Base-by-base conservation (phyloP, 2,329 filamentous ascomycete genomes). In the Nectriaceae sp. region DNA sequence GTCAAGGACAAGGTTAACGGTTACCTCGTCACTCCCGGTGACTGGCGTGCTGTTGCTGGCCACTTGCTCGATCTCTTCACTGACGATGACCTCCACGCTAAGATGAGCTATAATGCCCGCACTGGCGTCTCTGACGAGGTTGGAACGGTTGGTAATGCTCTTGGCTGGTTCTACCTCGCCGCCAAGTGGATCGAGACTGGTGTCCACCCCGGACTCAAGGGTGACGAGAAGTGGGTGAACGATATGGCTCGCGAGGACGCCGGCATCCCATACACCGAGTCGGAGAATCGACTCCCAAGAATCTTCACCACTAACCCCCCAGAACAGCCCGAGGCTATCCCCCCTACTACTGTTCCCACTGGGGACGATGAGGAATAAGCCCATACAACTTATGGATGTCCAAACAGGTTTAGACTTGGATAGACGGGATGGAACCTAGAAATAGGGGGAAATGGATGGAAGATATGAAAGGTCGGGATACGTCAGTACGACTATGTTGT, bases 141-240 rank as follows among this genome's bases (percentile, higher is more conserved):
- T 1, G 83, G 86, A 52, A 94, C 89, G 0, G 87, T 91, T 1
- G 89, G 89, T 0, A 92, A 92, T 65, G 84, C 85, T 1, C 72
- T 93, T 11, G 76, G 75, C 19, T 94, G 88, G 88, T 79, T 89
- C 65, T 93, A 89, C 65, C 74, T 94, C n/a, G 87, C 86, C 0
- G 80, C 83, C 57, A 83, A 82, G 64, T 77, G 88, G 66, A 73
- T 77, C 19, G 80, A 84, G 57, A 70, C 74, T 1, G 80, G 79
- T 20, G 64, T 67, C 2, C 73, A 68, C 47, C 69, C 66, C 15
- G 71, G 73, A 1, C 65, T 89, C 19, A 71, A 75, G 49, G 85
- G 85, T 1, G 71, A 84, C 40, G 82, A 79, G 52, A 74, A 56
- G 44, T 66, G 64, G 64, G 61, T 66, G 40, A 66, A 65, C 35